Evolutionary conservation across 169 alveolate species (phyloP).

Genomic region (Plasmodium coatneyi): DNA sequence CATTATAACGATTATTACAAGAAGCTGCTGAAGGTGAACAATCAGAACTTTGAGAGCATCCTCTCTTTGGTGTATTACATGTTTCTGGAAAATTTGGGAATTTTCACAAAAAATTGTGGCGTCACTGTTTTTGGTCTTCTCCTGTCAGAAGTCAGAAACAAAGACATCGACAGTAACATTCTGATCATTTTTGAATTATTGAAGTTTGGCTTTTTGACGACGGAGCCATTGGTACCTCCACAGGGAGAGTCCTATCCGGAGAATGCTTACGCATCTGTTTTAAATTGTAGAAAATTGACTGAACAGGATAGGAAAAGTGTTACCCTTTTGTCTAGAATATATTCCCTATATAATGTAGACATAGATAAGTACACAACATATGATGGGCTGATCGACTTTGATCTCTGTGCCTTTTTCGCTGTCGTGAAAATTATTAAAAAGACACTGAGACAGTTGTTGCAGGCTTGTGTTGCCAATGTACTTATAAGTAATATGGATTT

Average conservation of each 20-base stretch:
- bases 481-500: constrained; percentile 69
- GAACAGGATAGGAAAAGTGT: constrained; percentile 75
- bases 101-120: constrained; percentile 81
- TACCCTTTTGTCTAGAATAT: constrained; percentile 77
- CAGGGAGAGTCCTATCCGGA: constrained; percentile 76
- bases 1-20: constrained; percentile 34
- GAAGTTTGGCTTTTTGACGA: constrained; percentile 83
- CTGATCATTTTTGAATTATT: constrained; percentile 79
- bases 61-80: constrained; percentile 76
- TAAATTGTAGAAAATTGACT: constrained; percentile 19
- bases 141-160: constrained; percentile 76
- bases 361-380: constrained; percentile 16
- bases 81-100: constrained; percentile 83
- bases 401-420: constrained; percentile 78
- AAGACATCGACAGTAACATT: constrained; percentile 74
- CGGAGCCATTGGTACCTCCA: constrained; percentile 80
- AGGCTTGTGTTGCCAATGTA: constrained; percentile 80
- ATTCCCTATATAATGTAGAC: constrained; percentile 70
- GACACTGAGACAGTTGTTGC: constrained; percentile 78
- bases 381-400: constrained; percentile 77
- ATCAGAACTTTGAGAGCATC: constrained; percentile 67
- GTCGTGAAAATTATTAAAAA: constrained; percentile 80
- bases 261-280: constrained; percentile 71
- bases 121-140: constrained; percentile 83
- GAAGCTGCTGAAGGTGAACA: constrained; percentile 23